Evolutionary conservation across 352 stramenopile genomes (phyloP), one percentile per base, ranked within the genome.

Genomic region (Blastocystis sp.): DNA sequence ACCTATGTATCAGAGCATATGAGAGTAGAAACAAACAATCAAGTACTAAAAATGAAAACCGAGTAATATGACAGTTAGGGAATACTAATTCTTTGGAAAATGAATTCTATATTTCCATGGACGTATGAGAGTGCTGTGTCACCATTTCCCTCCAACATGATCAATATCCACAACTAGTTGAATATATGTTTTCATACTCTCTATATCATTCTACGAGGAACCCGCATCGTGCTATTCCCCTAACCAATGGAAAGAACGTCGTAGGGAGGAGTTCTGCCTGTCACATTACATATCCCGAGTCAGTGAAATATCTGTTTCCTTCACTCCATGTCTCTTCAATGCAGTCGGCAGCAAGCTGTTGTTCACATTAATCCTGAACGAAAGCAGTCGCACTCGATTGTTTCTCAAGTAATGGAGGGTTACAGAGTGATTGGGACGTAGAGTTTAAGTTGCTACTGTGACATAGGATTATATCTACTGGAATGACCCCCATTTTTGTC

Each of bases 351-450:
- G 20, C 69, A 81, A 34, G 41, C 41, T n/a, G 50, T 81, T 30
- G 64, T 81, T 64, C n/a, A 20, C 0, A 59, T 81, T 64, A 53
- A 81, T 9, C 5, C 8, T 3, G 64, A 64, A 41, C 45, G 45
- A 63, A 34, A 59, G 50, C 18, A 18, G n/a, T 63, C 69, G 13
- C 69, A 1, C 30, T 34, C 30, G 30, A 34, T 63, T 37, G 43
- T 34, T 9, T 65, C 41, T n/a, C 45, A 63, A 56, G 68, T 79
- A 6, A 79, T 79, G 68, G 56, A 79, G 37, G 68, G 59, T 7
- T 20, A 13, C n/a, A 26, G 56, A 45, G 68, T 79, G 24, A 64
- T 81, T 63, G 69, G 69, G 39, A 81, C 47, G 69, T 81, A 81
- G 50, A 13, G 26, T 26, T 24, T 41, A 5, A 16, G 39, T 34